Base-by-base conservation (phyloP, 2,329 filamentous ascomycete species). In the Aspergillus quadrilineatus region DNA sequence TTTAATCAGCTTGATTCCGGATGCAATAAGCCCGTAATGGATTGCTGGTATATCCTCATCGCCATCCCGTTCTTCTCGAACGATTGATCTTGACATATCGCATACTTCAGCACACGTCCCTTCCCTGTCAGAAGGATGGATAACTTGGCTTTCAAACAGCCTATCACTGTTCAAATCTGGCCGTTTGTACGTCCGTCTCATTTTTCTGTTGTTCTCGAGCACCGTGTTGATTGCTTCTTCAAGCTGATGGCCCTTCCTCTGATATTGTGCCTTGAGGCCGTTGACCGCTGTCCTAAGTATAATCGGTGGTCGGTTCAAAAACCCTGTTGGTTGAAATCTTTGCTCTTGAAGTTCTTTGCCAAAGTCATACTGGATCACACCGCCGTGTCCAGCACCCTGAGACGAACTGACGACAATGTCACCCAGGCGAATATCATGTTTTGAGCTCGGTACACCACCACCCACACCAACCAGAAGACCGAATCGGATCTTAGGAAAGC, bases 381-480 rank as follows among this genome's bases (percentile, higher is more conserved):
- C 48, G 6, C 48, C n/a, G 10, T n/a, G 36, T 4, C 36, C 36
- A 32, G 22, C 28, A 1, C 22, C 22, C 22, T 15, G 37, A 17
- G 48, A 7, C 10, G 48, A 8, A 28, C 48, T 50, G 36, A 50
- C 36, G 9, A 50, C 37, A 32, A 50, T 32, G 36, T 50, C 48
- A 8, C 48, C 48, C 15, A 50, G 36, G 4, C 36, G 36, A n/a
- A 50, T 50, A n/a, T 50, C 48, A 10, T 43, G 37, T 14, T 30
- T 30, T 15, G 8, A 15, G 1, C 49, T 46, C n/a, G 63, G 61
- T 15, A 59, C 62, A 4, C 64, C 65, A 26, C 65, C 63, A 15
- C 65, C 63, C 32, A 66, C 60, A 6, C 61, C 61, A 3, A 67
- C 64, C 57, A 67, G 57, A 37, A 68, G 50, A 6, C 57, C 55